A percentile compares a stretch with the other conserved stretches of the same genome.
phyloP scores from a whole-genome alignment of 2,329 filamentous ascomycete genomes.

The Verticillium isaacii region DNA sequence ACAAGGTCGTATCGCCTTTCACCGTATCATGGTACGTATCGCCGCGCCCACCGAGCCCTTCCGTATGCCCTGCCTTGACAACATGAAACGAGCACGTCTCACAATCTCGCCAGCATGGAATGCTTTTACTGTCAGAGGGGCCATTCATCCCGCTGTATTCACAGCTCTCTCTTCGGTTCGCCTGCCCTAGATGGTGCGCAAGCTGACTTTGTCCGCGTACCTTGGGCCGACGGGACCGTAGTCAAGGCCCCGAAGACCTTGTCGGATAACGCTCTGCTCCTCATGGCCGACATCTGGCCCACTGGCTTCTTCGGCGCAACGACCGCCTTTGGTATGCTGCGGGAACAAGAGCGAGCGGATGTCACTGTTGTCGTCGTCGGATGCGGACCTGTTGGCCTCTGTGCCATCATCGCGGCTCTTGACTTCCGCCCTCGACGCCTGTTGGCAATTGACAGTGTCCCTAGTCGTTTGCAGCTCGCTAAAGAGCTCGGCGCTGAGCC shows the following conservation, averaged over 20 bases:
- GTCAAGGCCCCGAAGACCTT: constrained; percentile 65
- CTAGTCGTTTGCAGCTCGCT: constrained; percentile 69
- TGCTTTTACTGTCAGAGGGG: constrained; percentile 84
- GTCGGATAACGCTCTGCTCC: constrained; percentile 67
- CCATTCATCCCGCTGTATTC: constrained; percentile 71
- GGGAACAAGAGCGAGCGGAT: constrained; percentile 53
- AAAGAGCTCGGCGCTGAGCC: constrained; percentile 73
- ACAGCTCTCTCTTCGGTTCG: constrained; percentile 67
- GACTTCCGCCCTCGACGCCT: constrained; percentile 71
- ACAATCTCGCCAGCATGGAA: constrained; percentile 39
- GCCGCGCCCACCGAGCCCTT: not conserved
- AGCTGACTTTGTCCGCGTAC: constrained; percentile 78
- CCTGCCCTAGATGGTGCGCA: constrained; percentile 69
- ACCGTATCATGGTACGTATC: constrained; percentile 66
- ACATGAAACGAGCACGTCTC: not conserved
- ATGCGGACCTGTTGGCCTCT: constrained; percentile 81
- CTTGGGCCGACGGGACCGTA: constrained; percentile 75
- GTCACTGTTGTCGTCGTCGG: constrained; percentile 76
- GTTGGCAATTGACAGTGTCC: constrained; percentile 75
- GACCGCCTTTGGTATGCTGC: constrained; percentile 67
- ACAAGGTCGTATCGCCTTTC: constrained; percentile 79
- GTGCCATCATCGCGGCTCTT: constrained; percentile 73
- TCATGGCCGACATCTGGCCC: constrained; percentile 94
- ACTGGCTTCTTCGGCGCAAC: constrained; percentile 79
- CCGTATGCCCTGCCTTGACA: not conserved